Percentiles rank a stretch among this genome's conserved stretches.
Evolutionary conservation across 2,329 filamentous ascomycete genomes (phyloP).

Genomic region (Dactylellina drechsleri): DNA sequence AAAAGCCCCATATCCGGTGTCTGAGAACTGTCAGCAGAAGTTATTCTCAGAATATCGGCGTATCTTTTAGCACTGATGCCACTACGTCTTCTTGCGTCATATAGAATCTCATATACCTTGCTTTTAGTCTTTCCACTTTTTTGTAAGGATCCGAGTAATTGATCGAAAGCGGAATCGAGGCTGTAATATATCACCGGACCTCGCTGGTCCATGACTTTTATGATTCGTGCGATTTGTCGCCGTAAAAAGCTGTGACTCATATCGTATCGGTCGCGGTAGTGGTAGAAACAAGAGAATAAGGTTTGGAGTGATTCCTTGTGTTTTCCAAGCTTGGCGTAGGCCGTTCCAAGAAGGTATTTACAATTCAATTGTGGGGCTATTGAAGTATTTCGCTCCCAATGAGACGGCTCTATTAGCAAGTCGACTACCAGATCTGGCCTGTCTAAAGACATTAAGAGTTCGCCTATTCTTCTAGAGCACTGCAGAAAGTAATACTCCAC

Average conservation of each 20-base stretch:
- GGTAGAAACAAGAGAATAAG: not conserved
- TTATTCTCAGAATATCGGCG: not conserved
- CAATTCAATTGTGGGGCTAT: not conserved
- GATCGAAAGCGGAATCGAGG: not conserved
- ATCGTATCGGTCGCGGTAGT: not conserved
- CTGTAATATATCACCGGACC: conserved; percentile 22
- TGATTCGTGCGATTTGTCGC: not conserved
- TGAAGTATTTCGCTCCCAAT: not conserved
- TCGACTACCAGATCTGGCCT: not conserved
- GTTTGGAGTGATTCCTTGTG: not conserved
- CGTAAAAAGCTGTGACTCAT: not conserved
- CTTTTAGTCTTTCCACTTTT: not conserved
- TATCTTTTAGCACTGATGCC: not conserved
- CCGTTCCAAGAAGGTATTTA: not conserved
- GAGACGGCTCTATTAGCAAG: not conserved
- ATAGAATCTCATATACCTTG: not conserved
- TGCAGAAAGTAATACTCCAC: not conserved
- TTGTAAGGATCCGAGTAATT: not conserved
- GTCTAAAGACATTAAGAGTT: too few relatives aligned
- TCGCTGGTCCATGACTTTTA: not conserved
- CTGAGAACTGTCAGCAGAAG: not conserved
- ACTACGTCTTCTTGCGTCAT: conserved; percentile 3
- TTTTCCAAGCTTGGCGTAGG: not conserved
- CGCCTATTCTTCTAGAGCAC: not conserved
- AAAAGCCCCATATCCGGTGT: conserved; percentile 16